Percentiles rank a stretch among this genome's conserved stretches.
phyloP scores from a whole-genome alignment of 148 eudicot genomes.

The Bassia scoparia region DNA sequence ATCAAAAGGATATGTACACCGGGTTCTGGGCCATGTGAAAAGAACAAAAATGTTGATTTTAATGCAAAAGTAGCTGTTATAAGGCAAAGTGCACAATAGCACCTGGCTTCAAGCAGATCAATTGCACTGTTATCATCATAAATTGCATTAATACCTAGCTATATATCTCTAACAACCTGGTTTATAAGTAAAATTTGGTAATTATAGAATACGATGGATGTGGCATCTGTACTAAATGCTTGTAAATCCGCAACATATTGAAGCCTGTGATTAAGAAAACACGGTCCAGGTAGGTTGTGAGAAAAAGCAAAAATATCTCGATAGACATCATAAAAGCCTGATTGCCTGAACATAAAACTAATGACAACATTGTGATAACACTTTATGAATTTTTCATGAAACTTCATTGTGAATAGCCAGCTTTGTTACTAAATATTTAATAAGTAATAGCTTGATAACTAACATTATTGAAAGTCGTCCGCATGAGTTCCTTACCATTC shows the following conservation, averaged over 20 bases:
- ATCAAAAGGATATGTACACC: background rate
- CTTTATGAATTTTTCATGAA: background rate
- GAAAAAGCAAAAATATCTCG: background rate
- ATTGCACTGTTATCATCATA: background rate
- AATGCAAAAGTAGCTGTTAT: background rate
- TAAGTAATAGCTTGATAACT: background rate
- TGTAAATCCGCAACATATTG: constrained; percentile 38
- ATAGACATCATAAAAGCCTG: background rate
- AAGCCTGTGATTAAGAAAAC: constrained; percentile 35
- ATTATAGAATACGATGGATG: constrained; percentile 36
- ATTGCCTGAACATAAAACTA: background rate
- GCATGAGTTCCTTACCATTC: background rate
- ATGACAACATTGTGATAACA: background rate
- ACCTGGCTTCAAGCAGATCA: constrained; percentile 9
- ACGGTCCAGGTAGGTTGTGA: background rate
- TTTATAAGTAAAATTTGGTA: background rate
- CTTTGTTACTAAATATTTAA: background rate
- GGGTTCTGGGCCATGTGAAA: background rate
- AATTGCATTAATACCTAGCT: too few relatives aligned
- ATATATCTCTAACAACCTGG: too few relatives aligned
- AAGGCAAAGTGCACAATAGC: background rate
- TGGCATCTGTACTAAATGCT: constrained; percentile 39
- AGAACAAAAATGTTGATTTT: background rate
- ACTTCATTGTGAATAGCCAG: background rate
- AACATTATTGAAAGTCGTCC: too few relatives aligned